Evolutionary conservation across 2,329 filamentous ascomycete genomes (phyloP).

Genomic region (Scedosporium aurantiacum): DNA sequence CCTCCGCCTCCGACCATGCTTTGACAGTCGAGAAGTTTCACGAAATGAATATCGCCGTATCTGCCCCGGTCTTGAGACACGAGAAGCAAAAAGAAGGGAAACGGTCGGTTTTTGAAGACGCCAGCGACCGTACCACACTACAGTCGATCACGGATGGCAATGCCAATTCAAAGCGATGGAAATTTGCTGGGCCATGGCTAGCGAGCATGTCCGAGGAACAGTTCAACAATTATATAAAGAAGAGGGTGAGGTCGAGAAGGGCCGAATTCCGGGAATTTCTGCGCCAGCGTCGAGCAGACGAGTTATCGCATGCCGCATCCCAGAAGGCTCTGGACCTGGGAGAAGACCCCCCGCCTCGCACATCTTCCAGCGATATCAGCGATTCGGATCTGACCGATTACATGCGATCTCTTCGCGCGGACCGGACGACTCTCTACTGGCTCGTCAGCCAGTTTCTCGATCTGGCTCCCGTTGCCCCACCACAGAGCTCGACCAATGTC

Average conservation of each 20-base stretch:
- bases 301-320: slow-evolving; percentile 28
- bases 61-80: slow-evolving; percentile 29
- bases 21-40: slow-evolving; percentile 77
- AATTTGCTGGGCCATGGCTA: slow-evolving; percentile 56
- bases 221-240: slow-evolving; percentile 45
- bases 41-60: slow-evolving; percentile 65
- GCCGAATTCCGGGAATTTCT: slow-evolving; percentile 44
- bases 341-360: slow-evolving; percentile 18
- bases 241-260: slow-evolving; percentile 40
- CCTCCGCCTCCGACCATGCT: slow-evolving; percentile 70
- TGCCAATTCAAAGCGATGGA: slow-evolving; percentile 45
- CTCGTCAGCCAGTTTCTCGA: slow-evolving; percentile 52
- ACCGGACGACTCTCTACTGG: slow-evolving; percentile 38
- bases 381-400: slow-evolving; percentile 40
- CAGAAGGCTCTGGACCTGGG: slow-evolving; percentile 28
- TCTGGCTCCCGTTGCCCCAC: slow-evolving; percentile 39
- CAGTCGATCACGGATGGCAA: slow-evolving; percentile 18
- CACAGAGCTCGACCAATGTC: slow-evolving; percentile 15
- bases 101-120: slow-evolving; percentile 43
- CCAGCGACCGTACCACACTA: slow-evolving; percentile 40
- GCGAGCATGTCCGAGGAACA: slow-evolving; percentile 50
- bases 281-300: slow-evolving; percentile 33
- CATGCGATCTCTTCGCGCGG: slow-evolving; percentile 38
- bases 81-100: slow-evolving; percentile 11
- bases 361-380: slow-evolving; percentile 28